These are phyloP conservation scores for Ustilago cynodontis DNA, from an alignment of 1,284 basidiomycete species.

Conservation along the genomic window DNA sequence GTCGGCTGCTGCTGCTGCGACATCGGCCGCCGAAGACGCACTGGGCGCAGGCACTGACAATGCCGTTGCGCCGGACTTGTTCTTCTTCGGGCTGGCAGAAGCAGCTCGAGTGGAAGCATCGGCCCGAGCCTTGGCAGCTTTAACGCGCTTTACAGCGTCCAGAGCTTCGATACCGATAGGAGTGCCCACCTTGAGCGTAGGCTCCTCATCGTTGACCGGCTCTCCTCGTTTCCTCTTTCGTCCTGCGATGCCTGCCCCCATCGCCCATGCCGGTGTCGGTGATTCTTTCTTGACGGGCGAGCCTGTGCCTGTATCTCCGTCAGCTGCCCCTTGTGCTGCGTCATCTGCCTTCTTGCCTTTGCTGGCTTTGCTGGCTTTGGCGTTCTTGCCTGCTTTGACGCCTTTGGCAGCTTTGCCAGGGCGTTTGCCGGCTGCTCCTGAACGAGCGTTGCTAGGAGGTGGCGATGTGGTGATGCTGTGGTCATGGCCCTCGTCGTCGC, in stretches of 20 bases:
- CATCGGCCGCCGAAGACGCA: background rate
- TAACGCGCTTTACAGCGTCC: conserved; percentile 53
- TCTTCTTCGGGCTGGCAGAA: conserved; percentile 39
- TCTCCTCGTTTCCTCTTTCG: conserved; percentile 65
- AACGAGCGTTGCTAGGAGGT: conserved; percentile 16
- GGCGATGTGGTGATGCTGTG: conserved; percentile 35
- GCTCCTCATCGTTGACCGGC: conserved; percentile 43
- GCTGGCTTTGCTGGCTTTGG: conserved; percentile 29
- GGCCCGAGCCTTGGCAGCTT: conserved; percentile 54
- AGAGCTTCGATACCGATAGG: conserved; percentile 67
- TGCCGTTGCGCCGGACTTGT: conserved; percentile 2
- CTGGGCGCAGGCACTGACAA: background rate
- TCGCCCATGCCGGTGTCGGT: conserved; percentile 71
- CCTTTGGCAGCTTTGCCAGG: conserved; percentile 68
- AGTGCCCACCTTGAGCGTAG: conserved; percentile 61
- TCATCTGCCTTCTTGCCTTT: conserved; percentile 22
- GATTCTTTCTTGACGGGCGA: conserved; percentile 77
- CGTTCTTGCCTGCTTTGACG: conserved; percentile 40
- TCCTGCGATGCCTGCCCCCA: conserved; percentile 53
- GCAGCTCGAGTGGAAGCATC: conserved; percentile 23
- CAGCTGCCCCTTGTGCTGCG: conserved; percentile 61
- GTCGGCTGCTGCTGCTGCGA: too few species aligned
- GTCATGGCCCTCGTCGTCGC: conserved; percentile 29
- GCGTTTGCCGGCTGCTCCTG: conserved; percentile 69
- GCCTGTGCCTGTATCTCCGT: conserved; percentile 56